A percentile compares a stretch with the other conserved stretches of the same genome.
These are phyloP conservation scores for Phaeophleospora eucalypticola DNA, from an alignment of 2,329 filamentous ascomycete species.

Conservation along the genomic window DNA sequence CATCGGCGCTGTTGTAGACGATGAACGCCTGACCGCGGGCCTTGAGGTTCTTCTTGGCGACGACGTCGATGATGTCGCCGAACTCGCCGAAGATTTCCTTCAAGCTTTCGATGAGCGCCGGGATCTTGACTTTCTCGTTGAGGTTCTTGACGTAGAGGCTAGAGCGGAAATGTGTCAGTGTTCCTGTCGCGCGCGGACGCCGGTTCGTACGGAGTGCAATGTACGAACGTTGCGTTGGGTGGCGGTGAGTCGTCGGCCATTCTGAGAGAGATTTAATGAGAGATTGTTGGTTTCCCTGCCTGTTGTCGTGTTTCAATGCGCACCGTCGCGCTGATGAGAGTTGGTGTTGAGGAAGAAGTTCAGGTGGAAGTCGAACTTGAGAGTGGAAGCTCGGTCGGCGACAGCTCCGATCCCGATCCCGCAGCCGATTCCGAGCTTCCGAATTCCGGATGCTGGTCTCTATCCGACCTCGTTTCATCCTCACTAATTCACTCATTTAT, in stretches of 20 bases:
- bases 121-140: conserved; percentile 84
- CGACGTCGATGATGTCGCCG: conserved; percentile 76
- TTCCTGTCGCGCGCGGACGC: conserved; percentile 6
- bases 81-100: conserved; percentile 81
- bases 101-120: conserved; percentile 69
- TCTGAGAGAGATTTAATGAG: neutral
- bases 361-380: neutral
- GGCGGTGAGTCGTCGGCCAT: conserved; percentile 20
- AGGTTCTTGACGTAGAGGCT: conserved; percentile 65
- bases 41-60: conserved; percentile 84
- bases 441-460: neutral
- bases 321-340: neutral
- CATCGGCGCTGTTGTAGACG: conserved; percentile 77
- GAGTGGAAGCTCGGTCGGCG: no score
- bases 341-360: neutral
- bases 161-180: conserved; percentile 6
- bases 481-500: no score
- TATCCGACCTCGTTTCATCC: no score
- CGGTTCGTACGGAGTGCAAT: conserved; percentile 40
- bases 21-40: conserved; percentile 95
- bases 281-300: neutral
- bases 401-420: neutral
- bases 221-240: conserved; percentile 41
- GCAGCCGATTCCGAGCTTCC: neutral
- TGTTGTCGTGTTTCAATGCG: neutral